Percentiles rank a stretch among this genome's conserved stretches.
Evolutionary conservation across 2,329 filamentous ascomycete genomes (phyloP).

Genomic region (Aschersonia sp.): DNA sequence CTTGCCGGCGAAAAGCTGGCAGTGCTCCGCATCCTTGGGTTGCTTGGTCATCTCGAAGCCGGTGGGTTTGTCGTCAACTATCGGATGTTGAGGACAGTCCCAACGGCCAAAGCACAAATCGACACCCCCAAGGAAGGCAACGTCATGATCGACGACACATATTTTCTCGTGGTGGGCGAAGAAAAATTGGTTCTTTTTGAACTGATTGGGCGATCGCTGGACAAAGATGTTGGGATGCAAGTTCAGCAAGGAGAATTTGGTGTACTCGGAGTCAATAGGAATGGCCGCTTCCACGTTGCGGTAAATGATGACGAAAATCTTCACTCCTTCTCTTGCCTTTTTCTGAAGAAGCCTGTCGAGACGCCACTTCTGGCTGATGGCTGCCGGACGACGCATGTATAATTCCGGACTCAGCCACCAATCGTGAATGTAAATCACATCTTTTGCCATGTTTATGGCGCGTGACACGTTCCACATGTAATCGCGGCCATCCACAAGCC

Average conservation of each 20-base stretch:
- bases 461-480: constrained; percentile 99
- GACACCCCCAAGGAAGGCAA: constrained; percentile 89
- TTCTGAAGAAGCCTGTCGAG: constrained; percentile 83
- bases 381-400: constrained; percentile 84
- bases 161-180: constrained; percentile 98
- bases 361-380: constrained; percentile 96
- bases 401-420: constrained; percentile 98
- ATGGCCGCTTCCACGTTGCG: constrained; percentile 94
- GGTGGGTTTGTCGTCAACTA: constrained; percentile 87
- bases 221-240: constrained; percentile 94
- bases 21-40: constrained; percentile 83
- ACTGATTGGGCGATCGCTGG: constrained; percentile 90
- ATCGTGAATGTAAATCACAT: constrained; percentile 97
- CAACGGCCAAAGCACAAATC: constrained; percentile 95
- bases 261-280: constrained; percentile 96
- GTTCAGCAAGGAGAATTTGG: constrained; percentile 89
- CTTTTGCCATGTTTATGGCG: constrained; percentile 90
- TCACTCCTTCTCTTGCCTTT: constrained; percentile 89
- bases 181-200: constrained; percentile 98
- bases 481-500: constrained; percentile 91
- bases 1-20: constrained; percentile 92
- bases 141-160: constrained; percentile 89
- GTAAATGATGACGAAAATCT: constrained; percentile 95
- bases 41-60: constrained; percentile 68
- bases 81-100: constrained; percentile 86